A percentile compares a stretch with the other conserved stretches of the same genome.
phyloP scores from a whole-genome alignment of 495 filamentous ascomycete species.

The Chaetomium cochliodes region DNA sequence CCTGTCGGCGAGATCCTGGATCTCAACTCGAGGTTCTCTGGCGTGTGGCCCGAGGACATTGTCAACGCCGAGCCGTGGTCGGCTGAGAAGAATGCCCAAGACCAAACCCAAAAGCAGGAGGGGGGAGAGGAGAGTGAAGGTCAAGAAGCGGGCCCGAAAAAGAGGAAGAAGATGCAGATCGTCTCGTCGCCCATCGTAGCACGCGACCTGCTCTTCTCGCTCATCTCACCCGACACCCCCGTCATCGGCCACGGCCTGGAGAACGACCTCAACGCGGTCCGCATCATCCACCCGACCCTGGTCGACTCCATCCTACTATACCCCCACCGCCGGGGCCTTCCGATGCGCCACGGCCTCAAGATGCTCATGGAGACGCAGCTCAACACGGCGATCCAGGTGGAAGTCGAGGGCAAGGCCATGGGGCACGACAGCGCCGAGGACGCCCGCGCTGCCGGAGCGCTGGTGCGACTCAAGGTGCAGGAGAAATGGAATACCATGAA shows the following conservation, averaged over 20 bases:
- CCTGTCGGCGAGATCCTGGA: constrained; percentile 84
- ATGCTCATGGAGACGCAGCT: constrained; percentile 63
- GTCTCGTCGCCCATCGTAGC: constrained; percentile 70
- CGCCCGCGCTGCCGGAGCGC: constrained; percentile 79
- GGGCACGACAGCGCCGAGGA: constrained; percentile 92
- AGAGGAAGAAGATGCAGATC: constrained; percentile 54
- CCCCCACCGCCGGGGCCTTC: constrained; percentile 72
- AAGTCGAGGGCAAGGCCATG: constrained; percentile 32
- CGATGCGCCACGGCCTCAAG: constrained; percentile 72
- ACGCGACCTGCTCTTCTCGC: constrained; percentile 66
- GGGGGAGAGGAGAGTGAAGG: background rate
- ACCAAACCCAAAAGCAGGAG: background rate
- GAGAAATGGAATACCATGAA: constrained; percentile 64
- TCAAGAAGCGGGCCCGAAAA: background rate
- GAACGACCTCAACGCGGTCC: constrained; percentile 82
- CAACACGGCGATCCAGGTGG: constrained; percentile 73
- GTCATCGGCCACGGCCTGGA: constrained; percentile 92
- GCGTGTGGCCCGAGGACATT: constrained; percentile 73
- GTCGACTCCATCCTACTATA: constrained; percentile 86
- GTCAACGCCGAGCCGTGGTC: constrained; percentile 63
- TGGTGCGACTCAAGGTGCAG: constrained; percentile 66
- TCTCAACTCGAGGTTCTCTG: constrained; percentile 86
- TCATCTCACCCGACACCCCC: constrained; percentile 70
- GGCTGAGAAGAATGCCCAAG: constrained; percentile 14
- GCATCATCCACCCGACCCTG: constrained; percentile 79